phyloP scores from a whole-genome alignment of 805 yeast species.

The Ogataea siamensis region DNA sequence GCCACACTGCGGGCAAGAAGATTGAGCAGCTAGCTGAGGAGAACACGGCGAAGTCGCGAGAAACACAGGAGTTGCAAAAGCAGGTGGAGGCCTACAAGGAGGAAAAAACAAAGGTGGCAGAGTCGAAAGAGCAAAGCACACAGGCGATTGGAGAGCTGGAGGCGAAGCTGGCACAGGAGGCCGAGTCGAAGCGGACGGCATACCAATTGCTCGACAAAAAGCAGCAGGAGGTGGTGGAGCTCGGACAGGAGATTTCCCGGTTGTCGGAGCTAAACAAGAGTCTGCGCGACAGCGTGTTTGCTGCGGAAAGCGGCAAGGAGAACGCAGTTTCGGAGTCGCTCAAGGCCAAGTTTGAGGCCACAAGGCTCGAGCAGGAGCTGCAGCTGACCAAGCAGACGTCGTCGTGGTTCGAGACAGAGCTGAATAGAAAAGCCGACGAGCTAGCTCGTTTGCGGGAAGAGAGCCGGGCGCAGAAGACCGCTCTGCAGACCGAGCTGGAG shows the following conservation, averaged over 20 bases:
- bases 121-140: slow-evolving; percentile 3
- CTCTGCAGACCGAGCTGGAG: slow-evolving; percentile 37
- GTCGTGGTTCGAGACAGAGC: slow-evolving; percentile 37
- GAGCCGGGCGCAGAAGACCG: slow-evolving; percentile 32
- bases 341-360: slow-evolving; percentile 27
- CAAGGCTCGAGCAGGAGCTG: slow-evolving; percentile 32
- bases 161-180: slow-evolving; percentile 18
- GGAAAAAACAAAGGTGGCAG: slow-evolving; percentile 20
- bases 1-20: slow-evolving; percentile 35
- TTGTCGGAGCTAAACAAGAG: slow-evolving; percentile 40
- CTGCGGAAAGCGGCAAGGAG: slow-evolving; percentile 35
- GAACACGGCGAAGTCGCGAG: slow-evolving; percentile 23
- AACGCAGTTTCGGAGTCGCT: slow-evolving; percentile 23
- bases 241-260: slow-evolving; percentile 42
- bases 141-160: slow-evolving; percentile 7
- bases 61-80: slow-evolving; percentile 24
- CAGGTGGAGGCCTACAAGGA: slow-evolving; percentile 21
- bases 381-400: slow-evolving; percentile 32
- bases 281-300: slow-evolving; percentile 42
- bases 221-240: slow-evolving; percentile 35
- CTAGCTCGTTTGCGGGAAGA: slow-evolving; percentile 29
- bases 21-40: slow-evolving; percentile 34
- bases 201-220: slow-evolving; percentile 37
- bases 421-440: slow-evolving; percentile 29
- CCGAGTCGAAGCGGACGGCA: slow-evolving; percentile 32